These are phyloP conservation scores for Fusarium sp. DNA, from an alignment of 2,329 filamentous ascomycete species.

Conservation along the genomic window DNA sequence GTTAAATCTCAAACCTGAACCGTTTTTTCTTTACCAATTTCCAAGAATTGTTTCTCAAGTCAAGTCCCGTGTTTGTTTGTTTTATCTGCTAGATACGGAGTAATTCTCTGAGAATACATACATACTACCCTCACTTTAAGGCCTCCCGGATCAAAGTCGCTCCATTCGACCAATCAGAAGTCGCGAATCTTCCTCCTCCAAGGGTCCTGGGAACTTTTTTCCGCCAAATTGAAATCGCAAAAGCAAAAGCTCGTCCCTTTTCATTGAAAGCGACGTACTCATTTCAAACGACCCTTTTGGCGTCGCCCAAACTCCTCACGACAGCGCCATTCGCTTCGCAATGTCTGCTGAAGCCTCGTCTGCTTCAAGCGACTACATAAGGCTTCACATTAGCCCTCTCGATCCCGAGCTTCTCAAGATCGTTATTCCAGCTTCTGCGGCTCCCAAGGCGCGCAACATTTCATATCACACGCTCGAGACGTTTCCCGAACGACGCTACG, in stretches of 20 bases:
- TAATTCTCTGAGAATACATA: not conserved
- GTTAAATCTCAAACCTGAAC: not conserved
- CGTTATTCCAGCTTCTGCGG: conserved; percentile 73
- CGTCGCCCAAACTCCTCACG: conserved; percentile 32
- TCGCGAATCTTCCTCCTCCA: not conserved
- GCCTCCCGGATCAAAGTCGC: conserved; percentile 39
- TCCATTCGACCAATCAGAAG: conserved; percentile 37
- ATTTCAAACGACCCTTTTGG: conserved; percentile 18
- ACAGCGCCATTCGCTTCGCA: conserved; percentile 23
- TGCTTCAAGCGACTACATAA: conserved; percentile 43
- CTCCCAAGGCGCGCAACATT: conserved; percentile 76
- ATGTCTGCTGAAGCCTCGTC: conserved; percentile 38
- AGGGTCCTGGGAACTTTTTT: conserved; percentile 37
- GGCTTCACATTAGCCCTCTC: conserved; percentile 88
- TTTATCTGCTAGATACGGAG: not conserved
- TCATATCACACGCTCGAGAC: conserved; percentile 89
- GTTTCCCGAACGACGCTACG: conserved; percentile 90
- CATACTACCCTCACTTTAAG: not conserved
- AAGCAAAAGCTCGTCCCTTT: conserved; percentile 27
- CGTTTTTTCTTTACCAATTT: not conserved
- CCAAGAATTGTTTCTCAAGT: conserved; percentile 8
- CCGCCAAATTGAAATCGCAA: conserved; percentile 22
- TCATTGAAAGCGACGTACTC: conserved; percentile 7
- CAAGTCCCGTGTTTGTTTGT: not conserved
- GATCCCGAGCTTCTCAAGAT: conserved; percentile 76